A percentile compares a stretch with the other conserved stretches of the same genome.
Evolutionary conservation across 2,329 filamentous ascomycete genomes (phyloP).

Genomic region (Colletotrichum abscissum): DNA sequence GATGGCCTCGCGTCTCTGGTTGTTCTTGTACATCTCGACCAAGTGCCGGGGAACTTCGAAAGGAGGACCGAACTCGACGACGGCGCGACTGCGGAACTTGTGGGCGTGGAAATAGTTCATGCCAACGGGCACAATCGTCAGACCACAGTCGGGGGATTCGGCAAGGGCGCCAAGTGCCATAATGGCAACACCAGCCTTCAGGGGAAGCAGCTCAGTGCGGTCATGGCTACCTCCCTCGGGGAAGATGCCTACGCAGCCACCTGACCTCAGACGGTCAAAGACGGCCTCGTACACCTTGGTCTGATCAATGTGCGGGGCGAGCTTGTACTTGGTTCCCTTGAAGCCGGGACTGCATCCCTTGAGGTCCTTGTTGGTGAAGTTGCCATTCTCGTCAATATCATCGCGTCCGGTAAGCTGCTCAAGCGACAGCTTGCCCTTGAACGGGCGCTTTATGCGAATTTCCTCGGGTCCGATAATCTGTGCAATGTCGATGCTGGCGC

Average conservation of each 20-base stretch:
- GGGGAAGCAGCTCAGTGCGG: constrained; percentile 86
- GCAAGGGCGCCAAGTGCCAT: constrained; percentile 95
- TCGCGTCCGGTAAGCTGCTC: constrained; percentile 85
- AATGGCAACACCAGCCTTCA: constrained; percentile 97
- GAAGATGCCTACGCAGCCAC: constrained; percentile 95
- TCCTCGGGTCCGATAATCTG: constrained; percentile 85
- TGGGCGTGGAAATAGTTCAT: constrained; percentile 99
- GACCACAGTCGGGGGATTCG: constrained; percentile 84
- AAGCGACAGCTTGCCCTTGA: constrained; percentile 81
- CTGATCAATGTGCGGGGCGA: constrained; percentile 94
- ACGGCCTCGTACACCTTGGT: constrained; percentile 94
- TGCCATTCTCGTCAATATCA: constrained; percentile 75
- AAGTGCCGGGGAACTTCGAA: constrained; percentile 86
- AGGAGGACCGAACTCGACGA: constrained; percentile 93
- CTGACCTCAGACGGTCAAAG: constrained; percentile 82
- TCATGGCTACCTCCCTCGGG: constrained; percentile 97
- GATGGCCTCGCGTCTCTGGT: constrained; percentile 88
- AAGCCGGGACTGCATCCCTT: constrained; percentile 71
- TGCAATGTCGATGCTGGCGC: constrained; percentile 85
- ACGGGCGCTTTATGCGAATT: constrained; percentile 86
- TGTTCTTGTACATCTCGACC: constrained; percentile 85
- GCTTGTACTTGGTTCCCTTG: constrained; percentile 83
- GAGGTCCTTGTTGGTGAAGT: constrained; percentile 66
- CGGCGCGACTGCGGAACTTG: constrained; percentile 96
- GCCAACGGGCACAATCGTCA: constrained; percentile 95